phyloP scores from a whole-genome alignment of 2,329 filamentous ascomycete species.

The Hypoxylon sp. region DNA sequence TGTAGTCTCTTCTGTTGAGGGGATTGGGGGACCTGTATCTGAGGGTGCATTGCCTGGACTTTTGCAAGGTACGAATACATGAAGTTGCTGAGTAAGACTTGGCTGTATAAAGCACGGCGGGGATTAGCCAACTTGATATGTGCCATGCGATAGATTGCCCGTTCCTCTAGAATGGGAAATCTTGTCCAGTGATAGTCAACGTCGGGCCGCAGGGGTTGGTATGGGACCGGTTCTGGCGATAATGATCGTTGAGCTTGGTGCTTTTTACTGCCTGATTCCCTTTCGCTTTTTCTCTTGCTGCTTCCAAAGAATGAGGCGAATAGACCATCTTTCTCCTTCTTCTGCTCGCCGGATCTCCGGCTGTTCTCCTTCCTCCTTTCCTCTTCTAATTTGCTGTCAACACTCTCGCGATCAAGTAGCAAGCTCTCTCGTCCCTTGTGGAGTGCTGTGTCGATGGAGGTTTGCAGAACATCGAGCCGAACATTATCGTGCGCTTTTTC shows the following conservation, averaged over 20 bases:
- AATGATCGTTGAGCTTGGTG: constrained; percentile 73
- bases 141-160: constrained; percentile 97
- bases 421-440: constrained; percentile 81
- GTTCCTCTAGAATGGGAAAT: constrained; percentile 93
- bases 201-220: constrained; percentile 79
- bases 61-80: constrained; percentile 99
- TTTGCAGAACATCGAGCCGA: constrained; percentile 85
- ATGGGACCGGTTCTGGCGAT: constrained; percentile 80
- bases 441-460: constrained; percentile 77
- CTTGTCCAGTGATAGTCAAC: constrained; percentile 96
- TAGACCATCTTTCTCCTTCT: constrained; percentile 93
- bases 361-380: constrained; percentile 83
- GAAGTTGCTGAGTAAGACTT: constrained; percentile 97
- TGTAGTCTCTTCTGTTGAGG: constrained; percentile 74
- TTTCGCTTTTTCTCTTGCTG: constrained; percentile 84
- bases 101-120: constrained; percentile 87
- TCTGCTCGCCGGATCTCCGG: constrained; percentile 76
- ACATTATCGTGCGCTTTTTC: constrained; percentile 78
- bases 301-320: constrained; percentile 94
- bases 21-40: constrained; percentile 88
- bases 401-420: constrained; percentile 78
- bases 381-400: constrained; percentile 77
- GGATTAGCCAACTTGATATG: constrained; percentile 99
- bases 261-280: constrained; percentile 78
- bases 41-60: constrained; percentile 98